Evolutionary conservation across 2,329 filamentous ascomycete genomes (phyloP), one percentile per base, ranked within the genome.

Genomic region (Biscogniauxia sp.): DNA sequence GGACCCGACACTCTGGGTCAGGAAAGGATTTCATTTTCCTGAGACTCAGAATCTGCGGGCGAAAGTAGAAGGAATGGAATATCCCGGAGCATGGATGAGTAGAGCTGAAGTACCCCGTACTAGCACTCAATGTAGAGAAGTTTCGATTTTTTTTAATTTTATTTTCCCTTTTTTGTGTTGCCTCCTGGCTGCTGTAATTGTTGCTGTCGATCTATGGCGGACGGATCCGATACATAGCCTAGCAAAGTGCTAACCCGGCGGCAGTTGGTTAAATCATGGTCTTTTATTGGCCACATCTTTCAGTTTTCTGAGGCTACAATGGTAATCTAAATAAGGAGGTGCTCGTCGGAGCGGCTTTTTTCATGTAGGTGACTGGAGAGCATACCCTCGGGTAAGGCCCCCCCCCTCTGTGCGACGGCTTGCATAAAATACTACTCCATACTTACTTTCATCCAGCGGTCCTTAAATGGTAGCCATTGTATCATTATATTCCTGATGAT

Each of bases 321-420:
- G 51, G 41, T 20, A 23, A 25, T 54, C n/a, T 51, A 20, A 61
- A 59, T 64, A 61, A 59, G 66, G 61, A 61, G 60, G 56, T 64
- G 62, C 60, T 59, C 64, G 56, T 62, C 61, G 58, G 61, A 53
- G 57, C 53, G 54, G 54, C 61, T 51, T 58, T 60, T 53, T 26
- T 19, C 59, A 60, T 64, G 63, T 59, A 69, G 56, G 55, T 61
- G 66, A 61, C 61, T 69, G 64, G 63, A 68, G 66, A 62, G 62
- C 59, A 64, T 53, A 61, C 64, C 64, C 53, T 62, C 70, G 70
- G 70, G 67, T 70, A 70, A 61, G 67, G 68, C 66, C 65, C 67
- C 37, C 37, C 37, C 37, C 37, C 54, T 58, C 60, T 64, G 70
- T 72, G 53, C 61, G 61, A 71, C 70, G 51, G 54, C 55, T 61